Base-by-base conservation (phyloP, 176 grass and related monocot genomes). In the Tuctoria greenei region DNA sequence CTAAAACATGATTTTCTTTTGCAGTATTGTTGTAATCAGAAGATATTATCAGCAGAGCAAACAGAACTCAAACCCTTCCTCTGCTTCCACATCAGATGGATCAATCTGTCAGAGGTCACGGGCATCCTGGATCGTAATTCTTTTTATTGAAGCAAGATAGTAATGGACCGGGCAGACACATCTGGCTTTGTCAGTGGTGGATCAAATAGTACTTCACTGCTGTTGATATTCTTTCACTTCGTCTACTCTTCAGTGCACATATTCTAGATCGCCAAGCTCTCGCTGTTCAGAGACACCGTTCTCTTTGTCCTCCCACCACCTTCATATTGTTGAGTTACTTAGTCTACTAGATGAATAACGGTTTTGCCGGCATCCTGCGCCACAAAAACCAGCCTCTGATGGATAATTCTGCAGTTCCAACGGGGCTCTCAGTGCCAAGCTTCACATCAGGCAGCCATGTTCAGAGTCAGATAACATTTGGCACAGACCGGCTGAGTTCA, bases 181-280 rank as follows among this genome's bases (percentile, higher is more conserved):
- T 85, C 91, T 1, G 87, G 91, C 20, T 93, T 93, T 80, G 91
- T 93, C 73, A 93, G 85, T 20, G 85, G 91, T 76, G 91, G 91
- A 77, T 47, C 55, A 76, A 61, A 42, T 54, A 23, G 83, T 26
- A 72, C 59, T 39, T 80, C 61, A 12, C 83, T 54, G 44, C 79
- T 93, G 65, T 67, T 90, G 64, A 87, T 78, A 73, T 90, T 90
- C 60, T 93, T 90, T 39, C 82, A 90, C 78, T 90, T 83, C 61
- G 80, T 82, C 64, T 93, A 83, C 59, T 88, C 82, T 46, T 9
- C 45, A 15, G 20, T 70, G 62, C 66, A 77, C 75, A 47, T 73
- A 59, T 75, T 58, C n/a, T 10, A 36, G 55, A 85, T 45, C 75
- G 11, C 39, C 71, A 64, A 10, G 55, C 69, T 84, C 76, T 49